Conservation (phyloP, 768 basidiomycete species). For the Galerina marginata region DNA sequence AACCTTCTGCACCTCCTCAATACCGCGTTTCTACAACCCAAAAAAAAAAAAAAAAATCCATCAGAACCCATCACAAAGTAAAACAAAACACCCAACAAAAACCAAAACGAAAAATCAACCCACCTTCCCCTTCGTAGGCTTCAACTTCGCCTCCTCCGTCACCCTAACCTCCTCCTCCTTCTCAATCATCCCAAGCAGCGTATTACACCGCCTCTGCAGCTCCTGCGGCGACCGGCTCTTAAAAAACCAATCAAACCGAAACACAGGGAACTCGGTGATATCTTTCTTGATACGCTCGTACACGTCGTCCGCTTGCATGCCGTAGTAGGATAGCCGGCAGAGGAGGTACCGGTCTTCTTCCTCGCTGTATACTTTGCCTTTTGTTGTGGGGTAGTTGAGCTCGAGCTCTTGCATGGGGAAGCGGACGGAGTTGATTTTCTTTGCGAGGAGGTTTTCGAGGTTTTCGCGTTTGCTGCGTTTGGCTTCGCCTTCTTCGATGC, state of each 20-base stretch:
- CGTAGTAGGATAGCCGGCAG: constrained; percentile 88
- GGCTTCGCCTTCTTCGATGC: constrained; percentile 87
- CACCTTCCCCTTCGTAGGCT: constrained; percentile 71
- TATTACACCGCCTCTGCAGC: constrained; percentile 85
- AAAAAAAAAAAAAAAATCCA: constrained; percentile 10
- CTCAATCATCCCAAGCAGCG: constrained; percentile 87
- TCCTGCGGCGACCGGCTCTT: constrained; percentile 92
- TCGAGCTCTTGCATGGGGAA: constrained; percentile 98
- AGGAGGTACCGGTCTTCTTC: constrained; percentile 97
- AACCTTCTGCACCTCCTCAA: constrained; percentile 64
- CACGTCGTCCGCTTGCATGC: constrained; percentile 86
- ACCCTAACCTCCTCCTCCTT: constrained; percentile 82
- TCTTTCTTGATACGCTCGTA: constrained; percentile 97
- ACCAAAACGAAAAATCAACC: no score
- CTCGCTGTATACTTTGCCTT: constrained; percentile 95
- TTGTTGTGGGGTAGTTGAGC: constrained; percentile 93
- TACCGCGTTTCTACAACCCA: constrained; percentile 59
- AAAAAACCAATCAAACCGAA: constrained; percentile 98
- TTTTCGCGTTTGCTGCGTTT: constrained; percentile 88
- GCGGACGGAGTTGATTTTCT: constrained; percentile 81
- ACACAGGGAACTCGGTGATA: constrained; percentile 95
- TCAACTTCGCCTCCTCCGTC: constrained; percentile 70
- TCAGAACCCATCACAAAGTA: background rate
- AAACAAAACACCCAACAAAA: background rate
- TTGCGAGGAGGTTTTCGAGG: constrained; percentile 75